Evolutionary conservation across 768 basidiomycete genomes (phyloP).

Genomic region (Kwoniella botswanensis): DNA sequence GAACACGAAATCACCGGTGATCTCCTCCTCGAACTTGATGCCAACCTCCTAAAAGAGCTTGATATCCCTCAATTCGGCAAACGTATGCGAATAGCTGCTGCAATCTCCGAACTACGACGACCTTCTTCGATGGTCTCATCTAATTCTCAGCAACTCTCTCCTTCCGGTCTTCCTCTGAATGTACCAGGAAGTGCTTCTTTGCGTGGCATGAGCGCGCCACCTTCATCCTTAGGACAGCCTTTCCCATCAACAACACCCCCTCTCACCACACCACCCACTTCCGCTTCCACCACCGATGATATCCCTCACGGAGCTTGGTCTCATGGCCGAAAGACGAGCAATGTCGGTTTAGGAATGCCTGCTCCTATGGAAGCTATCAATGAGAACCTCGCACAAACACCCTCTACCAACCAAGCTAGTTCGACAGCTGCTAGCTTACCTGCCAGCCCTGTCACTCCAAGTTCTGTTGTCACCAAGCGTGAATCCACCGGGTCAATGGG

Average conservation of each 20-base stretch:
- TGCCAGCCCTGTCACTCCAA: slow-evolving; percentile 50
- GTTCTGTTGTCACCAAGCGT: slow-evolving; percentile 40
- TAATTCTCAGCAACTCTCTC: slow-evolving; percentile 60
- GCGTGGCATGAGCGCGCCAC: slow-evolving; percentile 45
- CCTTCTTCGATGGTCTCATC: slow-evolving; percentile 65
- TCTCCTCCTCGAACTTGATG: slow-evolving; percentile 90
- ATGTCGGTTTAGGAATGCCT: slow-evolving; percentile 20
- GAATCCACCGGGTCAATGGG: slow-evolving; percentile 53
- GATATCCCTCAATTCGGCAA: slow-evolving; percentile 94
- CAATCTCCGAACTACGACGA: slow-evolving; percentile 82
- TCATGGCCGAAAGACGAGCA: slow-evolving; percentile 40
- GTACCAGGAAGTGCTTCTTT: slow-evolving; percentile 11
- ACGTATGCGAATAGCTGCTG: slow-evolving; percentile 88
- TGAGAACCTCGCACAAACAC: slow-evolving; percentile 29
- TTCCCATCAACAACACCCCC: slow-evolving; percentile 36
- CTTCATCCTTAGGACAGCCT: slow-evolving; percentile 30
- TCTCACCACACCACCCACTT: slow-evolving; percentile 28
- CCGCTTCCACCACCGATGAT: slow-evolving; percentile 25
- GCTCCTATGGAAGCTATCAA: slow-evolving; percentile 44
- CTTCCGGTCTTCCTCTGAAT: slow-evolving; percentile 21
- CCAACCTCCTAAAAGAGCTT: slow-evolving; percentile 91
- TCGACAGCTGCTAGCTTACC: slow-evolving; percentile 45
- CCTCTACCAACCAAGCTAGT: slow-evolving; percentile 28
- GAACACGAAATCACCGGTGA: slow-evolving; percentile 99
- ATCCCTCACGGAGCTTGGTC: slow-evolving; percentile 30